Evolutionary conservation across 2,329 filamentous ascomycete species (phyloP).

Genomic region (Trichoderma sp.): DNA sequence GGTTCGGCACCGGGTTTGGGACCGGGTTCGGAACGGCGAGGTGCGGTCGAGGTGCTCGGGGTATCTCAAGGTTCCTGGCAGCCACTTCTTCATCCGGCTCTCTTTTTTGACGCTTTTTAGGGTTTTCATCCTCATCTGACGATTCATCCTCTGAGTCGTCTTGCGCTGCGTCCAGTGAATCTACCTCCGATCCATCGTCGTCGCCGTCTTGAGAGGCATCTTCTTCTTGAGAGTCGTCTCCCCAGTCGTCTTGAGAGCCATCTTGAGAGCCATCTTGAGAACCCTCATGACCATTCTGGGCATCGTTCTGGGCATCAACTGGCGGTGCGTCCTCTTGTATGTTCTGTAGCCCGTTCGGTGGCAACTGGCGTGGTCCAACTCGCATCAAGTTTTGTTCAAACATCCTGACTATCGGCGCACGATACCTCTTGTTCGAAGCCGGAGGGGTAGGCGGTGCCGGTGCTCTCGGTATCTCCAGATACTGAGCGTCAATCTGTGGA

Average conservation of each 20-base stretch:
- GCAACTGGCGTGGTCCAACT: background rate
- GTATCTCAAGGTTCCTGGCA: background rate
- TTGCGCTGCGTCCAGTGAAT: background rate
- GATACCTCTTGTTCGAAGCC: background rate
- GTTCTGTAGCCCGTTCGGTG: background rate
- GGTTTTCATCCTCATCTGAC: background rate
- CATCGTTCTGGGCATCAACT: background rate
- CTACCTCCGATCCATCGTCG: background rate
- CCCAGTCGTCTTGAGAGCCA: background rate
- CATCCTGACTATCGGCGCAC: background rate
- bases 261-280: background rate
- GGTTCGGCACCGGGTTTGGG: background rate
- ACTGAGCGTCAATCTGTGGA: slow-evolving; percentile 58
- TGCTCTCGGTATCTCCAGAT: slow-evolving; percentile 46
- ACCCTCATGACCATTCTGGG: background rate
- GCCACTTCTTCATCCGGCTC: background rate
- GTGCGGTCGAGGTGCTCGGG: background rate
- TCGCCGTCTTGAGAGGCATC: background rate
- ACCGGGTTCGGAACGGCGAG: background rate
- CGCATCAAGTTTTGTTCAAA: background rate
- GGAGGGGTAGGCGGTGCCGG: background rate
- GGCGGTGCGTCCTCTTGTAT: background rate
- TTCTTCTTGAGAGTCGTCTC: background rate
- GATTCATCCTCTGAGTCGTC: background rate
- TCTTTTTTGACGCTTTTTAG: background rate